Conservation (phyloP, 495 filamentous ascomycete genomes). For the Filosporella fistucella region DNA sequence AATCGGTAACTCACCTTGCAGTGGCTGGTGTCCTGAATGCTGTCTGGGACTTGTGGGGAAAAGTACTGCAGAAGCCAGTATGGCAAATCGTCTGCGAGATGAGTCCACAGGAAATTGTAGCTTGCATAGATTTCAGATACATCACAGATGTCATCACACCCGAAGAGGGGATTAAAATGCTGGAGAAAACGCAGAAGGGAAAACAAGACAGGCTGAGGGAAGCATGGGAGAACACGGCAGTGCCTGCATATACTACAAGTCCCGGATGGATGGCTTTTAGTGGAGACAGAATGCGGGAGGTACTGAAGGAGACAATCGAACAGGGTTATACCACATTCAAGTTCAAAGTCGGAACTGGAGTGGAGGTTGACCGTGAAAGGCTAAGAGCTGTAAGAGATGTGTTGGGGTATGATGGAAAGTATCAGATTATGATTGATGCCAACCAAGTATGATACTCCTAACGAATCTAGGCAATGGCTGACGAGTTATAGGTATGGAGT, state of each 20-base stretch:
- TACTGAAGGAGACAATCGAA: not conserved
- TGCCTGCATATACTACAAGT: slow-evolving; percentile 3
- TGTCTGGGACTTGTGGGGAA: slow-evolving; percentile 7
- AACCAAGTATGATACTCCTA: too few species aligned
- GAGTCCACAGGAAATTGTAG: slow-evolving; percentile 8
- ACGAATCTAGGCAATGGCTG: too few species aligned
- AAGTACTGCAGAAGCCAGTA: not conserved
- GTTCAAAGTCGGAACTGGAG: slow-evolving; percentile 2
- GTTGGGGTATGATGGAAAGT: slow-evolving; percentile 1
- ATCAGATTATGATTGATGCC: slow-evolving; percentile 7
- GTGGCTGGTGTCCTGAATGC: slow-evolving; percentile 4
- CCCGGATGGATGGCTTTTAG: slow-evolving; percentile 6
- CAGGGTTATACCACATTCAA: slow-evolving; percentile 6
- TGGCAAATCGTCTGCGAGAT: slow-evolving; percentile 5
- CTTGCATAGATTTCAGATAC: slow-evolving; percentile 11
- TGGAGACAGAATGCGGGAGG: slow-evolving; percentile 3
- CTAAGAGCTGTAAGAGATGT: slow-evolving; percentile 3
- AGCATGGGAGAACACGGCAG: not conserved
- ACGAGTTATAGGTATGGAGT: too few species aligned
- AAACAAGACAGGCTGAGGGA: slow-evolving; percentile 2
- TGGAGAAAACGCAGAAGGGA: not conserved
- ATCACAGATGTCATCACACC: slow-evolving; percentile 8
- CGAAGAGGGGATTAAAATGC: slow-evolving; percentile 4
- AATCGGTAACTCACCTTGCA: slow-evolving; percentile 1
- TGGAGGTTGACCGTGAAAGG: slow-evolving; percentile 2